Evolutionary conservation across 2,329 filamentous ascomycete genomes (phyloP).

Genomic region (Epichloe gansuensis): DNA sequence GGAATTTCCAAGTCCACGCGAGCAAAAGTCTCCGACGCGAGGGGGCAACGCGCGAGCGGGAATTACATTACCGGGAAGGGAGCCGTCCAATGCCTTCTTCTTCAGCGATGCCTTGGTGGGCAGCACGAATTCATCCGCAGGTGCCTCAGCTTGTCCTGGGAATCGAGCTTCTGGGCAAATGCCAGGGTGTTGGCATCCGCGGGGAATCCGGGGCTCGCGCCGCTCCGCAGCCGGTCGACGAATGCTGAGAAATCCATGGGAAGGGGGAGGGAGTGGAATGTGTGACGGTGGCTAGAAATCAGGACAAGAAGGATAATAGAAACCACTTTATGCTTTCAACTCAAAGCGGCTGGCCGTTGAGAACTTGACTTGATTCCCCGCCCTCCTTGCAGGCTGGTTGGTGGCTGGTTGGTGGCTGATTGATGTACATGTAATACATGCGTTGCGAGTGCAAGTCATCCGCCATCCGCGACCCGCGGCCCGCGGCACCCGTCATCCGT

Average conservation of each 20-base stretch:
- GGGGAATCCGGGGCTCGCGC: constrained; percentile 33
- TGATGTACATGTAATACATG: too few relatives aligned
- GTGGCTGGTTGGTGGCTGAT: too few relatives aligned
- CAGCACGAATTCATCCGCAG: constrained; percentile 65
- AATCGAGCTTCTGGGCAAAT: constrained; percentile 43
- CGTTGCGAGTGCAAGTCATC: too few relatives aligned
- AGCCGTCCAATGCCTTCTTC: constrained; percentile 43
- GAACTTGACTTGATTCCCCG: too few relatives aligned
- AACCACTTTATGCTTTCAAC: constrained; percentile 7
- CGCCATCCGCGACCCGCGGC: too few relatives aligned
- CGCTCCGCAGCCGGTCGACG: constrained; percentile 28
- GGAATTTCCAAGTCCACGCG: neutral
- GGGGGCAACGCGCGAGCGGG: neutral
- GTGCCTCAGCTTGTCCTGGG: constrained; percentile 44
- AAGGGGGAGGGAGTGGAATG: neutral
- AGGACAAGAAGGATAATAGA: neutral
- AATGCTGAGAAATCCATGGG: constrained; percentile 27
- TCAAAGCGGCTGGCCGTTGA: neutral
- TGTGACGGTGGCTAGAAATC: too few relatives aligned
- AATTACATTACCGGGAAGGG: constrained; percentile 24
- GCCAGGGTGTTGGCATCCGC: constrained; percentile 31
- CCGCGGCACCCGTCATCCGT: too few relatives aligned
- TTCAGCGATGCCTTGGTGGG: constrained; percentile 62
- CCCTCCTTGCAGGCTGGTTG: neutral
- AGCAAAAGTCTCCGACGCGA: neutral